phyloP scores from a whole-genome alignment of 2,329 filamentous ascomycete species.

The Epichloe sp. region DNA sequence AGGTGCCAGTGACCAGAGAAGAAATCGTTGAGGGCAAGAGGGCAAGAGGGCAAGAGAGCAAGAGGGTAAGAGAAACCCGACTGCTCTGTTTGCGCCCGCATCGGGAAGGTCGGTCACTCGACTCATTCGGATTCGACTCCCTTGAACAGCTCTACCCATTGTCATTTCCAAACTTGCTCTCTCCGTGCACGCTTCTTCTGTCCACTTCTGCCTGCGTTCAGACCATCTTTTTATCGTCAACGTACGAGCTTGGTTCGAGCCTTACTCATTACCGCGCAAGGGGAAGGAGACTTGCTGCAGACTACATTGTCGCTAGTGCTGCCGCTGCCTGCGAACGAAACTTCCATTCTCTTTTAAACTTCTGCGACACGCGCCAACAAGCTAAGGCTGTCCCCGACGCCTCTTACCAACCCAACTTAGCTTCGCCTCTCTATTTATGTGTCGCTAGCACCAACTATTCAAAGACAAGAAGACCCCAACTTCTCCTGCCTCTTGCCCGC shows the following conservation, averaged over 20 bases:
- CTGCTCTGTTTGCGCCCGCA: background rate
- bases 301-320: too few species aligned
- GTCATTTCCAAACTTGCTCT: background rate
- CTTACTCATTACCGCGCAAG: too few species aligned
- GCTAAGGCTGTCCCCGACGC: constrained; percentile 1
- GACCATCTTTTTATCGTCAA: background rate
- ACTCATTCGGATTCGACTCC: background rate
- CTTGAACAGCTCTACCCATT: too few species aligned
- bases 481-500: background rate
- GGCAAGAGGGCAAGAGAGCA: too few species aligned
- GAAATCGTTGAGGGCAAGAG: background rate
- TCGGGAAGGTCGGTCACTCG: background rate
- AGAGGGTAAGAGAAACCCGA: background rate
- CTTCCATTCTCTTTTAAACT: constrained; percentile 2
- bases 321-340: background rate
- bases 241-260: too few species aligned
- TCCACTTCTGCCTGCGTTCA: background rate
- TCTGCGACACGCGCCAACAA: constrained; percentile 2
- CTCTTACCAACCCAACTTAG: background rate
- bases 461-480: background rate
- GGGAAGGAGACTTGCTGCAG: too few species aligned
- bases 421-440: background rate
- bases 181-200: background rate
- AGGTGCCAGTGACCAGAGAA: background rate
- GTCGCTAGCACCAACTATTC: background rate